Percentiles rank a stretch among this genome's conserved stretches.
phyloP scores from a whole-genome alignment of 148 eudicot genomes.

The Chenopodium suecicum region DNA sequence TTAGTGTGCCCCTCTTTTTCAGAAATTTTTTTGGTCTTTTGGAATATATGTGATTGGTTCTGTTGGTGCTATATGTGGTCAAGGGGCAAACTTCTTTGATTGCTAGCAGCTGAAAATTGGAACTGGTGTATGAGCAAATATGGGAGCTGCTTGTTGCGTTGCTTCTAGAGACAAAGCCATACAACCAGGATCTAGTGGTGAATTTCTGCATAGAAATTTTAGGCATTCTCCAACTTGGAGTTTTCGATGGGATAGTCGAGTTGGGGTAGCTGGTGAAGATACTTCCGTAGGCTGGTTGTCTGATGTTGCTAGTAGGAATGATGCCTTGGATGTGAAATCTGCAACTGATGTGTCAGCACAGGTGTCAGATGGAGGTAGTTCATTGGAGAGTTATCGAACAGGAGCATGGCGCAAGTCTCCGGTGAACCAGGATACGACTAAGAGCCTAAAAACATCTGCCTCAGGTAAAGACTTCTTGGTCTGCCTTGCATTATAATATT shows the following conservation, averaged over 20 bases:
- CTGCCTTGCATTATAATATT: neutral
- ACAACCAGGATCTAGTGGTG: constrained; percentile 58
- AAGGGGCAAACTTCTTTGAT: constrained; percentile 13
- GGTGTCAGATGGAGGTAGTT: constrained; percentile 81
- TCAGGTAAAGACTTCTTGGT: constrained; percentile 46
- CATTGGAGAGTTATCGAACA: constrained; percentile 59
- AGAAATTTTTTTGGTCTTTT: neutral
- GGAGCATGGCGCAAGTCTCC: constrained; percentile 64
- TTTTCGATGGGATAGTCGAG: constrained; percentile 93
- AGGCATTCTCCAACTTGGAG: constrained; percentile 95
- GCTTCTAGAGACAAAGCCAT: constrained; percentile 78
- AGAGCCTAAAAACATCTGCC: constrained; percentile 41
- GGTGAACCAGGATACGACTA: constrained; percentile 40
- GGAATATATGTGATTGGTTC: constrained; percentile 2
- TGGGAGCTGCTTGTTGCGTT: constrained; percentile 98
- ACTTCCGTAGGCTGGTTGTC: constrained; percentile 56
- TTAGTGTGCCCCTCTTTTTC: neutral
- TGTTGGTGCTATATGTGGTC: neutral
- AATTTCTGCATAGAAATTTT: constrained; percentile 55
- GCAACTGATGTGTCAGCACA: constrained; percentile 62
- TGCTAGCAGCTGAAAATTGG: constrained; percentile 21
- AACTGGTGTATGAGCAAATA: constrained; percentile 39
- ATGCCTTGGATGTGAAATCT: constrained; percentile 61
- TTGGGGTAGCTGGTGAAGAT: constrained; percentile 90
- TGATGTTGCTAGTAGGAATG: constrained; percentile 55